Evolutionary conservation across 495 filamentous ascomycete species (phyloP).

Genomic region (Aspergillus cristatus): DNA sequence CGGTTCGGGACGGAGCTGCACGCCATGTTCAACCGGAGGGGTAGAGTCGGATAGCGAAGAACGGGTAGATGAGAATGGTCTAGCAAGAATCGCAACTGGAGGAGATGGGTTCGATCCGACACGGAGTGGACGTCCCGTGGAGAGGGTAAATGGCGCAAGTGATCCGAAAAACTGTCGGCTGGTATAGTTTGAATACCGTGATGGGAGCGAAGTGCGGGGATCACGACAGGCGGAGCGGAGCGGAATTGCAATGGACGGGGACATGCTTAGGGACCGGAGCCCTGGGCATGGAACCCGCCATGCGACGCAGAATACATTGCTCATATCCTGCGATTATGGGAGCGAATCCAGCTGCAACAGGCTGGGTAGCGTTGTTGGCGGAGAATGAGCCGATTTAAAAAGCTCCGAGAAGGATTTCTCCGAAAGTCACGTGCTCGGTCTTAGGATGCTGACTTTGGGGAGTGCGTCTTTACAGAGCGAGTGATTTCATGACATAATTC

Average conservation of each 20-base stretch:
- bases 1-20: constrained; percentile 12
- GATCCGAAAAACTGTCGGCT: constrained; percentile 7
- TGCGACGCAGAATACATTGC: constrained; percentile 36
- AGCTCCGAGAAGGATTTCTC: constrained; percentile 4
- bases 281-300: constrained; percentile 38
- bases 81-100: constrained; percentile 4
- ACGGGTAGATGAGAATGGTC: constrained; percentile 17
- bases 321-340: constrained; percentile 33
- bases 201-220: constrained; percentile 16
- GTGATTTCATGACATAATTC: no score
- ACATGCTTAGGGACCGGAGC: constrained; percentile 21
- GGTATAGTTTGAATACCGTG: constrained; percentile 9
- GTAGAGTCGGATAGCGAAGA: constrained; percentile 6
- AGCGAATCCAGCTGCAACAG: constrained; percentile 3
- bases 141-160: neutral
- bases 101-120: neutral
- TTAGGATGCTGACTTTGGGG: no score
- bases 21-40: constrained; percentile 11
- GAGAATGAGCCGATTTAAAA: neutral
- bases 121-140: neutral
- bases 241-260: constrained; percentile 10
- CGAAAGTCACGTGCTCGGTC: neutral
- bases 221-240: constrained; percentile 11
- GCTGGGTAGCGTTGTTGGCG: neutral
- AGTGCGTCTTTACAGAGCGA: no score